Evolutionary conservation across 163 green algal genomes (phyloP).

Genomic region (Coccomyxa subellipsoidea): DNA sequence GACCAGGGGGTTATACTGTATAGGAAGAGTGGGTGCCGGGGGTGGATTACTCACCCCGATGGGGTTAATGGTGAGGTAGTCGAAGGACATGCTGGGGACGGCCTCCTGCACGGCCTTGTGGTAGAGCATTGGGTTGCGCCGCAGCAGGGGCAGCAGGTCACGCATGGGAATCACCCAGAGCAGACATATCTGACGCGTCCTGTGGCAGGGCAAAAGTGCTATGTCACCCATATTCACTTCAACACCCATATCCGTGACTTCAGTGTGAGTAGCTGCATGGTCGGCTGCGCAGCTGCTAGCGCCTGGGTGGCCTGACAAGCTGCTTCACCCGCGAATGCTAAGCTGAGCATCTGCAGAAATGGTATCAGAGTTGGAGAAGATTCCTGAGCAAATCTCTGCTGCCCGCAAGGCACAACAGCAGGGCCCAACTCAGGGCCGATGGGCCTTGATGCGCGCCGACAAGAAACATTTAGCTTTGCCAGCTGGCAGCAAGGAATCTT

Average conservation of each 20-base stretch:
- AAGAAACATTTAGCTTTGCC: no score
- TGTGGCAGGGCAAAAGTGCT: background rate
- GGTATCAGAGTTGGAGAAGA: no score
- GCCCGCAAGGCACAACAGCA: no score
- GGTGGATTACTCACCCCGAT: background rate
- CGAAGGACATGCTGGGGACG: constrained; percentile 5
- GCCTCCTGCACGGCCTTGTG: background rate
- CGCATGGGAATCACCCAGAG: constrained; percentile 28
- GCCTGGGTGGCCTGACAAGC: background rate
- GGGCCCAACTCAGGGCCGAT: no score
- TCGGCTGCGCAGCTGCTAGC: background rate
- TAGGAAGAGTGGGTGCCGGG: no score
- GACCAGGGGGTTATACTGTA: no score
- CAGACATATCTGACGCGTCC: constrained; percentile 12
- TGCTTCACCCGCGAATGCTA: no score
- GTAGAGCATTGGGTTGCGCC: constrained; percentile 8
- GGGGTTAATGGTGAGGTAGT: constrained; percentile 15
- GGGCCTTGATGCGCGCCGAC: no score
- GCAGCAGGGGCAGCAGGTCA: constrained; percentile 29
- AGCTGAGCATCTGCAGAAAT: no score
- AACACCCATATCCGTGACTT: background rate
- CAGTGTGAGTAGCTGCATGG: background rate
- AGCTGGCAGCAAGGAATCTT: no score
- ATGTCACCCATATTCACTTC: background rate
- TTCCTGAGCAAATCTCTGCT: no score